A percentile compares a stretch with the other conserved stretches of the same genome.
phyloP scores from a whole-genome alignment of 148 eudicot genomes.

The Rhododendron molle region DNA sequence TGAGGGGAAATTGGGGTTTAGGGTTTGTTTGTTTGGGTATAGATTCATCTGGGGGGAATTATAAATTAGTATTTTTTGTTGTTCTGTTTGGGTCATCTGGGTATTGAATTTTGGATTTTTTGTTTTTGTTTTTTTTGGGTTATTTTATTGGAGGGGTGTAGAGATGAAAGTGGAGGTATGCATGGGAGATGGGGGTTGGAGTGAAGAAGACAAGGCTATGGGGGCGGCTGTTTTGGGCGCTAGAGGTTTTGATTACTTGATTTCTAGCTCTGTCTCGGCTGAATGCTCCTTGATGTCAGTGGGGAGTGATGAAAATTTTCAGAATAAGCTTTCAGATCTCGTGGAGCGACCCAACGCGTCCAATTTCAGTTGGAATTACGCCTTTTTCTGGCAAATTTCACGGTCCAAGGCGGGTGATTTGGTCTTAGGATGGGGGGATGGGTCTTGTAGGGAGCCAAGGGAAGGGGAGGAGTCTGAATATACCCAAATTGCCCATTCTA shows the following conservation, averaged over 20 bases:
- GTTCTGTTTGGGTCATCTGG: conserved; percentile 5
- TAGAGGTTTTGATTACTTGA: conserved; percentile 63
- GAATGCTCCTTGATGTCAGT: conserved; percentile 61
- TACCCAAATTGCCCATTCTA: conserved; percentile 28
- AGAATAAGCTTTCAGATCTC: conserved; percentile 75
- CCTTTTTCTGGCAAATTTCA: conserved; percentile 86
- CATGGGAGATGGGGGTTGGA: conserved; percentile 45
- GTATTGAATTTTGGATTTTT: conserved; percentile 8
- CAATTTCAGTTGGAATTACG: conserved; percentile 89
- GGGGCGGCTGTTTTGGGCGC: conserved; percentile 64
- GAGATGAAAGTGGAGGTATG: conserved; percentile 37
- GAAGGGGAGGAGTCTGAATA: conserved; percentile 63
- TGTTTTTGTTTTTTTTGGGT: conserved; percentile 4
- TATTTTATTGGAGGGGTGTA: background rate
- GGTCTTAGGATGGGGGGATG: conserved; percentile 95
- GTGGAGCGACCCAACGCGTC: conserved; percentile 55
- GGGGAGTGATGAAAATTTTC: conserved; percentile 61
- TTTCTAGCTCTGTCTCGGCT: conserved; percentile 52
- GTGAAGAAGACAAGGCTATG: conserved; percentile 70
- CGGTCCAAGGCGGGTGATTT: conserved; percentile 67
- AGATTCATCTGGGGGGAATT: conserved; percentile 6
- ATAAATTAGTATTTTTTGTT: background rate
- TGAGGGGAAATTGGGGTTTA: background rate
- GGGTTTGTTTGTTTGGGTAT: background rate
- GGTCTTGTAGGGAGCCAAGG: conserved; percentile 83